Evolutionary conservation across 2,329 filamentous ascomycete genomes (phyloP), one percentile per base, ranked within the genome.

Genomic region (Blastomyces silverae): DNA sequence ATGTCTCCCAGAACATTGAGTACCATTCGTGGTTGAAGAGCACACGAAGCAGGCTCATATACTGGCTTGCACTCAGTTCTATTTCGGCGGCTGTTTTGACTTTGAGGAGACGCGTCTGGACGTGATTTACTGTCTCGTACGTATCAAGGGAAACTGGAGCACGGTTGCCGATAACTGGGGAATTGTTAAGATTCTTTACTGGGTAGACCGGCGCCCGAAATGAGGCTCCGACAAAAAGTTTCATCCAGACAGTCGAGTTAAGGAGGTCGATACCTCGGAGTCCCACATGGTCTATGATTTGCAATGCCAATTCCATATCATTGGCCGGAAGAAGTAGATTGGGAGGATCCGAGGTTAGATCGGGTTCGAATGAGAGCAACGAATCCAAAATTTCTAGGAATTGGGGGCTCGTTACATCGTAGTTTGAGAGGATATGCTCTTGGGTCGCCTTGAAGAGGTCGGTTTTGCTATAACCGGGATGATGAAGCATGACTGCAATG

Each of bases 1-100:
- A 90, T 11, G 81, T 71, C 25, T 84, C 79, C 86, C 85, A 89
- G 70, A 89, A 85, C 6, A 78, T 77, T 20, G 80, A 73, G 80
- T 85, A 87, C 68, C 85, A 76, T 22, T 72, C 70, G 65, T 79
- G 78, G 25, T 69, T 67, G 5, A 83, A 75, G 28, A 72, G 68
- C 4, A 73, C 69, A 5, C 71, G 65, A 69, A 77, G 74, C 6
- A 78, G 70, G 17, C 63, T 65, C 46, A 72, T 72, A 13, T 72
- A 73, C 20, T 74, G 65, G 3, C 69, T 64, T 11, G 71, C 67
- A 22, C 74, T 68, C 62, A 77, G 75, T 28, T 70, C 67, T 31
- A 74, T 62, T 22, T 74, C 65, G 4, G 73, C 67, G 17, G 68
- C 71, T 39, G 70, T 70, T 48, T 75, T 73, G 46, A 74, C 69